Percentiles rank a stretch among this genome's conserved stretches.
These are phyloP conservation scores for Cadophora gregata DNA, from an alignment of 2,329 filamentous ascomycete species.

Conservation along the genomic window DNA sequence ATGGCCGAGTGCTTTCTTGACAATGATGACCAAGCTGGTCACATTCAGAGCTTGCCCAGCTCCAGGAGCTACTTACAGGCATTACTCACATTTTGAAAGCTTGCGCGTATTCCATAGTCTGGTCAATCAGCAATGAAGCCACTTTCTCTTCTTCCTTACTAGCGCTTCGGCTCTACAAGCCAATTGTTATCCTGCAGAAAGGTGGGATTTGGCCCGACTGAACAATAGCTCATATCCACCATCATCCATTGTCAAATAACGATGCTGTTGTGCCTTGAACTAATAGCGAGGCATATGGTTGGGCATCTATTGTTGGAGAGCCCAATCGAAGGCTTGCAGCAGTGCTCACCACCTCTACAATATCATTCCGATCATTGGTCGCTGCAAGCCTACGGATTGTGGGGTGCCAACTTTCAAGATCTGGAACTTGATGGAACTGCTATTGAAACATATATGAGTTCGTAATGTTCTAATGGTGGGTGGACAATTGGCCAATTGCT, in stretches of 20 bases:
- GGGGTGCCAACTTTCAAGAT: constrained; percentile 18
- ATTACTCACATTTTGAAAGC: background rate
- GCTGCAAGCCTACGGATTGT: constrained; percentile 16
- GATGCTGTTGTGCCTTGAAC: constrained; percentile 31
- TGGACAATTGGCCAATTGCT: constrained; percentile 11
- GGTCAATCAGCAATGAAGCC: background rate
- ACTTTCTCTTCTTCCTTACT: background rate
- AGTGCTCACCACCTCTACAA: constrained; percentile 9
- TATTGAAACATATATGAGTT: constrained; percentile 26
- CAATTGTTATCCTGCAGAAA: constrained; percentile 14
- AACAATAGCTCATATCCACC: constrained; percentile 10
- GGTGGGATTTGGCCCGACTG: constrained; percentile 17
- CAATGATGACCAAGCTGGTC: background rate
- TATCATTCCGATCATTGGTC: constrained; percentile 25
- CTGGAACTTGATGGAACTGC: constrained; percentile 15
- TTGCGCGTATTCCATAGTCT: background rate
- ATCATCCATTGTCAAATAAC: constrained; percentile 34
- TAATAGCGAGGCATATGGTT: constrained; percentile 16
- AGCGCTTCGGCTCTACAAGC: constrained; percentile 12
- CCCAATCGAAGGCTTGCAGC: constrained; percentile 28
- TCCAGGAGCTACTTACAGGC: background rate
- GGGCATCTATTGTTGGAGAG: constrained; percentile 27
- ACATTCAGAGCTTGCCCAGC: background rate
- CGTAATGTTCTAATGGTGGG: constrained; percentile 18
- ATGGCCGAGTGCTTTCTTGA: background rate